Percentiles rank a stretch among this genome's conserved stretches.
Evolutionary conservation across 371 early-diverging fungal species (phyloP).

Genomic region (Encephalitozoon hellem): DNA sequence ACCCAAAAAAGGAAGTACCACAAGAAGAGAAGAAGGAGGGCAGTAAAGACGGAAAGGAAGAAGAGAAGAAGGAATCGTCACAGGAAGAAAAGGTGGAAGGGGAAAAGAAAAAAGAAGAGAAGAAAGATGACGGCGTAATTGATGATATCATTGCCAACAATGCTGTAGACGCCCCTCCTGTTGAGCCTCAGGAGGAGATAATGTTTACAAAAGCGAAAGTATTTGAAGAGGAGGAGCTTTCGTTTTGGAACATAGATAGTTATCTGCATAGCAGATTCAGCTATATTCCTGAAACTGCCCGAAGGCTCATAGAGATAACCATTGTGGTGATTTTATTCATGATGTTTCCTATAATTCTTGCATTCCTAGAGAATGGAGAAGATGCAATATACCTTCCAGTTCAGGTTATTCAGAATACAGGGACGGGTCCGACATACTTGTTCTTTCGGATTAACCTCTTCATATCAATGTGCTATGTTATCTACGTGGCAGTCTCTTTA

Average conservation of each 20-base stretch:
- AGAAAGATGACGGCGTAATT: conserved; percentile 20
- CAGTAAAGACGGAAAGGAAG: conserved; percentile 27
- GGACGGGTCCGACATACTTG: conserved; percentile 4
- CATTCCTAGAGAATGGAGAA: conserved; percentile 9
- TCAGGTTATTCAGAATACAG: neutral
- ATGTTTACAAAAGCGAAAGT: conserved; percentile 24
- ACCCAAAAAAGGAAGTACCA: neutral
- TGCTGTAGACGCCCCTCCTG: conserved; percentile 9
- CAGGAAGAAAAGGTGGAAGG: conserved; percentile 10
- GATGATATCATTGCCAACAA: conserved; percentile 43
- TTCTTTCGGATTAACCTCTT: conserved; percentile 28
- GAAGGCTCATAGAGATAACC: conserved; percentile 28
- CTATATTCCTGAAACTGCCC: conserved; percentile 1
- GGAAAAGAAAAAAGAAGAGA: conserved; percentile 19
- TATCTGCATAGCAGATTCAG: conserved; percentile 29
- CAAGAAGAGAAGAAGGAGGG: conserved; percentile 24
- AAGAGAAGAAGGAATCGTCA: conserved; percentile 23
- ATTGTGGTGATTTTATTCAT: conserved; percentile 47
- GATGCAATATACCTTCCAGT: neutral
- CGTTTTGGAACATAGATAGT: conserved; percentile 40
- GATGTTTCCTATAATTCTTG: conserved; percentile 19
- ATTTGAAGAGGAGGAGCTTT: conserved; percentile 17
- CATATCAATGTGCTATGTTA: conserved; percentile 44
- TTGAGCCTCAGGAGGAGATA: conserved; percentile 5
- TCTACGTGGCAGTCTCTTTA: conserved; percentile 20